Evolutionary conservation across 371 early-diverging fungal species (phyloP), one percentile per base, ranked within the genome.

Genomic region (Syncephalastrum racemosum): DNA sequence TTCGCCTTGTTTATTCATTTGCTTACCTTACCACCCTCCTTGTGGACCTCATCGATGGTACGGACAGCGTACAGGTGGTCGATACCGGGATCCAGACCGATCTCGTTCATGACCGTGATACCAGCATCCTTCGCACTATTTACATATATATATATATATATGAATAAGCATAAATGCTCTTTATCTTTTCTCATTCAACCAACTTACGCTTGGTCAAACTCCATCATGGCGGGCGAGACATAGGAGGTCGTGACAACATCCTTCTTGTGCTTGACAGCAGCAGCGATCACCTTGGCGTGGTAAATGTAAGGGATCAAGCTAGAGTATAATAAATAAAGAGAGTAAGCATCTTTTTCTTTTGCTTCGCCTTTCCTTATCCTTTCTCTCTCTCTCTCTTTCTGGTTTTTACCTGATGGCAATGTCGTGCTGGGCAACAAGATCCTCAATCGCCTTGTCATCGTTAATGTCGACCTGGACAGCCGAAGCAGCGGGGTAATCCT

Each of bases 81-180:
- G 68, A 96, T 92, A 61, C 96, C 95, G 45, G 96, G 96, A 81
- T 96, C 96, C 36, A 96, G 79, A 60, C 96, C 96, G 60, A 96
- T 89, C 71, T 96, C 96, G 64, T 94, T 94, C 84, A 96, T 81
- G 53, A 95, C 82, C 25, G 87, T 87, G 50, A 96, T 75, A 45
- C 90, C 90, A 31, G 89, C 88, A 53, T 78, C 77, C 69, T 90
- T 89, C 25, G 92, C 94, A 61, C 86, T 87, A 58, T 13, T 67
- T 42, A 24, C 14, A 52, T 41, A 57, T n/a, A 62, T 39, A 13
- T 23, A 5, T 48, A 23, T 46, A 23, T 18, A 23, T 8, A 20
- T 18, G 14, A 31, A 53, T 41, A 25, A 18, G 22, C 42, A 14
- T 18, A 36, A 16, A 23, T 36, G 40, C 22, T 18, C 13, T 4